These are phyloP conservation scores for Cryptosporidium andersoni DNA, from an alignment of 169 alveolate species.

Conservation along the genomic window DNA sequence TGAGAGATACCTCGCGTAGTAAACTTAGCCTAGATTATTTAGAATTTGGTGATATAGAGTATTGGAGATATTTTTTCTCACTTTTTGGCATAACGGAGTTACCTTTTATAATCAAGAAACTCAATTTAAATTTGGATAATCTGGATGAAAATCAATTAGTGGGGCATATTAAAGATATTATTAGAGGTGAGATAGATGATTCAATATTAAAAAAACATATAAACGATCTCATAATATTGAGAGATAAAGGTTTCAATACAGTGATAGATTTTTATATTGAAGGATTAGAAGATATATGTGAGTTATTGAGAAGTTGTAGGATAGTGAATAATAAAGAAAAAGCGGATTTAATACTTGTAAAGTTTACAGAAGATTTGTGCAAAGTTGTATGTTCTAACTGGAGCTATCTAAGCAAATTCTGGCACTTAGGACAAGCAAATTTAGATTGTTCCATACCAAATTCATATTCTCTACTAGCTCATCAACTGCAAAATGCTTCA, in stretches of 20 bases:
- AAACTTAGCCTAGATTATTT: conserved; percentile 17
- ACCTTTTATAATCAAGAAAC: conserved; percentile 42
- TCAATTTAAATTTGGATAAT: neutral
- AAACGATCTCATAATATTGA: neutral
- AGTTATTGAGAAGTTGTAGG: too few relatives aligned
- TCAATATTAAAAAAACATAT: neutral
- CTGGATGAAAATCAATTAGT: neutral
- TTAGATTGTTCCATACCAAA: too few relatives aligned
- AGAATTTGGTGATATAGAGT: neutral
- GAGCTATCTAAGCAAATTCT: too few relatives aligned
- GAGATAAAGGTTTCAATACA: conserved; percentile 1
- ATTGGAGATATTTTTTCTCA: conserved; percentile 38
- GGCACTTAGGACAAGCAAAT: too few relatives aligned
- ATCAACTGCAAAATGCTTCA: too few relatives aligned
- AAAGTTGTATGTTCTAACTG: too few relatives aligned
- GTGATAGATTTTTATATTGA: too few relatives aligned
- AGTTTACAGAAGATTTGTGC: too few relatives aligned
- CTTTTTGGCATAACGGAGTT: conserved; percentile 17
- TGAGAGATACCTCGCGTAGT: neutral
- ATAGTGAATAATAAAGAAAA: too few relatives aligned
- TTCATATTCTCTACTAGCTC: too few relatives aligned
- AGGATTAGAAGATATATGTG: too few relatives aligned
- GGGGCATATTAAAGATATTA: conserved; percentile 1
- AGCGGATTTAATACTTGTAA: too few relatives aligned
- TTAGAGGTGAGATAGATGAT: neutral